Conservation (phyloP, 139 green algal genomes). For the Pseudopediastrum boryanum region DNA sequence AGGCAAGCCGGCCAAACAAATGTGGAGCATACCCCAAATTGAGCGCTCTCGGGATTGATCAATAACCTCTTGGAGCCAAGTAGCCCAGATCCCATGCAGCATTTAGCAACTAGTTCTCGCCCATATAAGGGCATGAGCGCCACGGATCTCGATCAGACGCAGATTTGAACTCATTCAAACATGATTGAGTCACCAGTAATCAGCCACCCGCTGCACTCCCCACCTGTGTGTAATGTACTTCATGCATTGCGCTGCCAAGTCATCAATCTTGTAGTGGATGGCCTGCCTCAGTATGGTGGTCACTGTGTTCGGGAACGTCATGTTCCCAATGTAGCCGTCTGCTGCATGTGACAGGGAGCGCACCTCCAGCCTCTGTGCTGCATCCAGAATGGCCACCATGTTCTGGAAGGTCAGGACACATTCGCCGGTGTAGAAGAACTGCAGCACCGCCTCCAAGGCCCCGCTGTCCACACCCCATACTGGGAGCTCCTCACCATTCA, state of each 20-base stretch:
- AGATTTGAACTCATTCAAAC: no score
- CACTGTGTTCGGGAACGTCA: conserved; percentile 27
- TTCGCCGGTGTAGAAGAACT: conserved; percentile 54
- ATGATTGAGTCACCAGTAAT: no score
- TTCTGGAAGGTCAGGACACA: conserved; percentile 36
- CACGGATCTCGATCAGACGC: no score
- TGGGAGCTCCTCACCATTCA: conserved; percentile 47
- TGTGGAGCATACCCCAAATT: no score
- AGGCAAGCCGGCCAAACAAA: no score
- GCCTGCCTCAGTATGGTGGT: conserved; percentile 43
- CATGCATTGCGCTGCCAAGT: conserved; percentile 32
- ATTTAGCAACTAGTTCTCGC: no score
- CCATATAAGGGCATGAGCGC: no score
- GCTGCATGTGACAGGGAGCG: conserved; percentile 37
- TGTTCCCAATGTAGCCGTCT: conserved; percentile 19
- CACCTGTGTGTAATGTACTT: conserved; percentile 32
- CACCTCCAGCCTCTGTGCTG: conserved; percentile 44
- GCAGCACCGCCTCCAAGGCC: conserved; percentile 42
- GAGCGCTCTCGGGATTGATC: no score
- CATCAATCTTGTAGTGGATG: conserved; percentile 37
- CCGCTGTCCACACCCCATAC: conserved; percentile 52
- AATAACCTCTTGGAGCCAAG: no score
- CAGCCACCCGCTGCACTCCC: no score
- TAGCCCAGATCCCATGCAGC: no score
- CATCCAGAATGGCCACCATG: conserved; percentile 42